A percentile compares a stretch with the other conserved stretches of the same genome.
These are phyloP conservation scores for Ambrosiella beaveri DNA, from an alignment of 2,329 filamentous ascomycete species.

Conservation along the genomic window DNA sequence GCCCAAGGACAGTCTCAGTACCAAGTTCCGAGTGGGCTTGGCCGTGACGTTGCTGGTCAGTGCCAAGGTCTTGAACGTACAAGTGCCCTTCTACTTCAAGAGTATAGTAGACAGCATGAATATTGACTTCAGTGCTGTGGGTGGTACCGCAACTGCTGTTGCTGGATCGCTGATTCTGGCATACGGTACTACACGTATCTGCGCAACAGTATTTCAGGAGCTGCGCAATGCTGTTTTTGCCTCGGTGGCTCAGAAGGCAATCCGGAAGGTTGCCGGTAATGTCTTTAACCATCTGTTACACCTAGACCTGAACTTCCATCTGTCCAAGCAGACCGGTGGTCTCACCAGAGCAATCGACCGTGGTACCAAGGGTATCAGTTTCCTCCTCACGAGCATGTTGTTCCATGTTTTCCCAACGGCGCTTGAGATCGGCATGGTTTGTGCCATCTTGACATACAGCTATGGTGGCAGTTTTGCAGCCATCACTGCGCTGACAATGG, in stretches of 20 bases:
- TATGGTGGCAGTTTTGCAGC: constrained; percentile 84
- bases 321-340: constrained; percentile 86
- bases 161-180: constrained; percentile 87
- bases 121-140: constrained; percentile 68
- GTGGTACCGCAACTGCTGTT: constrained; percentile 77
- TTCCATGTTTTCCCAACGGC: constrained; percentile 92
- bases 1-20: constrained; percentile 62
- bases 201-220: constrained; percentile 81
- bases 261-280: constrained; percentile 74
- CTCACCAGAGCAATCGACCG: constrained; percentile 87
- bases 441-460: constrained; percentile 89
- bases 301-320: constrained; percentile 83
- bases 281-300: constrained; percentile 82
- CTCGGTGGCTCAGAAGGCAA: constrained; percentile 91
- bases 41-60: constrained; percentile 73
- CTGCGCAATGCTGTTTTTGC: constrained; percentile 92
- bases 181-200: constrained; percentile 76
- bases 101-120: constrained; percentile 97
- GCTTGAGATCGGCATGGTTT: constrained; percentile 87
- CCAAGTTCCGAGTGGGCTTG: constrained; percentile 67
- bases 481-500: constrained; percentile 82
- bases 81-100: constrained; percentile 99
- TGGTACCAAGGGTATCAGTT: constrained; percentile 96
- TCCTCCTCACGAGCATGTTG: constrained; percentile 92
- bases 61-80: constrained; percentile 89